These are phyloP conservation scores for Curvularia hawaiiensis DNA, from an alignment of 2,329 filamentous ascomycete species.

Conservation along the genomic window DNA sequence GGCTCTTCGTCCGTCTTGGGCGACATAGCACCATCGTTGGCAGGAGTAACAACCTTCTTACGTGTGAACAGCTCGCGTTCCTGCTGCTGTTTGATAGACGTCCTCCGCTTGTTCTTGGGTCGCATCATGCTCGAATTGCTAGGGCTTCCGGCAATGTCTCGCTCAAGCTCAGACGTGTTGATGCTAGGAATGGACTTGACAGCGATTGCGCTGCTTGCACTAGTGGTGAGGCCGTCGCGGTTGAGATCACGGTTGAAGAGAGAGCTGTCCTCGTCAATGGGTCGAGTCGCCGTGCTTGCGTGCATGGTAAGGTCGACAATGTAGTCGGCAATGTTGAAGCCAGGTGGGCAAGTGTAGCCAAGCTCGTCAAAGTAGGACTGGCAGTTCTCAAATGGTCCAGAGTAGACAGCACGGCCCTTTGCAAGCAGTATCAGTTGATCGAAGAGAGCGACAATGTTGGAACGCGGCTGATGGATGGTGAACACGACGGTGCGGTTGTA, in stretches of 20 bases:
- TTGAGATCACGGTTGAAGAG: constrained; percentile 67
- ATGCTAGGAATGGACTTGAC: constrained; percentile 90
- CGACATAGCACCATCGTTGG: constrained; percentile 57
- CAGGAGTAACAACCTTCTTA: constrained; percentile 65
- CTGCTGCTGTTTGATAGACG: constrained; percentile 84
- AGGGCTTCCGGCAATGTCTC: constrained; percentile 61
- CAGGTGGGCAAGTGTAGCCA: constrained; percentile 90
- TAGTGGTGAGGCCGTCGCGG: constrained; percentile 68
- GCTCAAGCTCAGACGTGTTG: constrained; percentile 75
- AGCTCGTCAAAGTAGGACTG: constrained; percentile 91
- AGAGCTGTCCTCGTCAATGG: constrained; percentile 62
- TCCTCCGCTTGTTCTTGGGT: constrained; percentile 71
- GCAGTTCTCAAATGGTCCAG: constrained; percentile 85
- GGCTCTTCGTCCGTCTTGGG: constrained; percentile 67
- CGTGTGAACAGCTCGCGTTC: constrained; percentile 90
- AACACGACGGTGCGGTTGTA: constrained; percentile 98
- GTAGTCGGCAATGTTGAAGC: constrained; percentile 99
- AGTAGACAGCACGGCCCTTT: constrained; percentile 88
- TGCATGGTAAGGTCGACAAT: constrained; percentile 98
- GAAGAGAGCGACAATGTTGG: constrained; percentile 97
- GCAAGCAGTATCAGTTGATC: constrained; percentile 92
- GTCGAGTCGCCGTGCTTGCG: constrained; percentile 65
- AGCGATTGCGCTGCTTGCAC: constrained; percentile 83
- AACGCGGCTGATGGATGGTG: constrained; percentile 96
- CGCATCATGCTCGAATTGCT: constrained; percentile 64